Conservation (phyloP, 2,329 filamentous ascomycete genomes). For the Colletotrichum sp. region DNA sequence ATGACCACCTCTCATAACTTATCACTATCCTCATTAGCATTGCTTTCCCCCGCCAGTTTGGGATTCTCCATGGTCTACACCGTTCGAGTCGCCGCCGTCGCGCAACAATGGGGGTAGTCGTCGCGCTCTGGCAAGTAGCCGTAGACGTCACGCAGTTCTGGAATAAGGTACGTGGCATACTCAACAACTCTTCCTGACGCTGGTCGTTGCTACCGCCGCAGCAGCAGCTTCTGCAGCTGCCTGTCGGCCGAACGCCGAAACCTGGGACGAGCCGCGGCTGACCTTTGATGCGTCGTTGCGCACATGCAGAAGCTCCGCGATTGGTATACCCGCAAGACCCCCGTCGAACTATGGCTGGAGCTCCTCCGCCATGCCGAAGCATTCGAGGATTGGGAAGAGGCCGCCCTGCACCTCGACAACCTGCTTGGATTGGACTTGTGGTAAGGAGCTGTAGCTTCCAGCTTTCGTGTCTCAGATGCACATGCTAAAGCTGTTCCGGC, state of each 20-base stretch:
- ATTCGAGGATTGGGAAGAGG: conserved; percentile 87
- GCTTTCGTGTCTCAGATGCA: conserved; percentile 7
- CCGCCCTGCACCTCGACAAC: conserved; percentile 83
- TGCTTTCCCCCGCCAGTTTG: conserved; percentile 5
- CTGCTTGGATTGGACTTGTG: conserved; percentile 82
- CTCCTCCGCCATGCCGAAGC: conserved; percentile 68
- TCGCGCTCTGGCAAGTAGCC: conserved; percentile 62
- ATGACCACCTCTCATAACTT: conserved; percentile 1
- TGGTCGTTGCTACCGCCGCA: background rate
- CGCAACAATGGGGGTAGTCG: conserved; percentile 44
- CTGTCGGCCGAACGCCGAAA: background rate
- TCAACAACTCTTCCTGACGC: background rate
- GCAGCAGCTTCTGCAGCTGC: background rate
- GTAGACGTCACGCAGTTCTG: conserved; percentile 68
- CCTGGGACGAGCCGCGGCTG: background rate
- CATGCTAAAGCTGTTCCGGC: conserved; percentile 9
- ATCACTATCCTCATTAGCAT: conserved; percentile 16
- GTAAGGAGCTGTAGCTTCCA: conserved; percentile 45
- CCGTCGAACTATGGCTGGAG: conserved; percentile 69
- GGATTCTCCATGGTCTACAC: conserved; percentile 16
- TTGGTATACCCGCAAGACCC: conserved; percentile 71
- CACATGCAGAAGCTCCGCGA: conserved; percentile 64
- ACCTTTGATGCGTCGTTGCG: background rate
- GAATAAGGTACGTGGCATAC: conserved; percentile 54
- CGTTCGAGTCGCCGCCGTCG: conserved; percentile 5